Evolutionary conservation across 129 eudicot species (phyloP), one percentile per base, ranked within the genome.

Genomic region (Mikania micrantha): DNA sequence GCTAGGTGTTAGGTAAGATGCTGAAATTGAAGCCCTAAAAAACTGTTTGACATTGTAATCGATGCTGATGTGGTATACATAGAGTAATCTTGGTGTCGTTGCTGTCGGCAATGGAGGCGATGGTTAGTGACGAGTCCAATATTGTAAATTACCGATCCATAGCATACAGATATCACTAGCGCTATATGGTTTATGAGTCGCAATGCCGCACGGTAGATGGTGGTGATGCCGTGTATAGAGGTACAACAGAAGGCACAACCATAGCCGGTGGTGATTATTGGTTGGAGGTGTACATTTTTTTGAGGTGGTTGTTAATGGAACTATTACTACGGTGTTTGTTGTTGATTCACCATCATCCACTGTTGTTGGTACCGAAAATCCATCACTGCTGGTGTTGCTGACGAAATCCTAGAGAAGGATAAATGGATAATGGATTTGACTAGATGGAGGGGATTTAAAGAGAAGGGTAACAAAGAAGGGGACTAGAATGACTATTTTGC

Each of bases 121-220:
- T n/a, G n/a, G n/a, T n/a, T n/a, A n/a, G n/a, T n/a, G n/a, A n/a
- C n/a, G n/a, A n/a, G n/a, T 94, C 90, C 95, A 94, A 67, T 74
- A 75, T 82, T 94, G 99, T 17, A 94, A 91, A 87, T 94, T 93
- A 25, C 99, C 99, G 80, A 94, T 94, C 99, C 99, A 94, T 0
- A 94, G 82, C 7, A 93, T 84, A 16, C 93, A 82, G 66, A 89
- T 83, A 82, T 88, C 99, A 39, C 85, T 93, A 0, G 78, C 81
- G 39, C 70, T 66, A 15, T 78, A 71, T 1, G 85, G 88, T 74
- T 79, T 86, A 74, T 74, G 81, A 40, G 84, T 67, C 61, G 79
- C 45, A n/a, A 64, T 77, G 13, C 56, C 66, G 4, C 73, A n/a
- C 44, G 8, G 79, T 71, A 56, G 66, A 74, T 66, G 80, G 39